These are phyloP conservation scores for Glycyrrhiza uralensis DNA, from an alignment of 306 rosid genomes.

Conservation along the genomic window DNA sequence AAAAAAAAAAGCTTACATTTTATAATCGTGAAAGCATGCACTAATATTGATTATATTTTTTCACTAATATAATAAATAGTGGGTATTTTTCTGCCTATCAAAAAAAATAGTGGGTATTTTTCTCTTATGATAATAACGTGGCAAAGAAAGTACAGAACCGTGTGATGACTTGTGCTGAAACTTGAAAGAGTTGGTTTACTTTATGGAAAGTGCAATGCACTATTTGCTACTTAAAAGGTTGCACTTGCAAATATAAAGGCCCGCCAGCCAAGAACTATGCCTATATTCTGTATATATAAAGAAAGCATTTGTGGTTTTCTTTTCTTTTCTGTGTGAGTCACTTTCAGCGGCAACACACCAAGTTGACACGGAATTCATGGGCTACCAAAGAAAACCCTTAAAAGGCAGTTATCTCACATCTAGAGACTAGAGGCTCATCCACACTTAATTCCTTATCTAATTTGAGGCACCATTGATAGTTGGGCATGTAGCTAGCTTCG, in stretches of 20 bases:
- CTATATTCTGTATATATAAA: too few species aligned
- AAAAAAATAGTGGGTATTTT: too few species aligned
- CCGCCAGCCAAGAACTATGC: slow-evolving; percentile 1
- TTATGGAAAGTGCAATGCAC: slow-evolving; percentile 19
- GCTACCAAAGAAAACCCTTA: not conserved
- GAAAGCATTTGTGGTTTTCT: not conserved
- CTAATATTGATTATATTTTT: too few species aligned
- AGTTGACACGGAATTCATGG: slow-evolving; percentile 44
- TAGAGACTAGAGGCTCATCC: not conserved
- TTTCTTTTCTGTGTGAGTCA: not conserved
- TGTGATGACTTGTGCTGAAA: not conserved
- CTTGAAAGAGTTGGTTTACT: not conserved
- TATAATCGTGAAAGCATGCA: too few species aligned
- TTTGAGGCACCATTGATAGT: not conserved
- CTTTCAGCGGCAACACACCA: slow-evolving; percentile 23
- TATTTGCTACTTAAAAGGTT: slow-evolving; percentile 3
- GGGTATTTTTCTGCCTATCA: too few species aligned
- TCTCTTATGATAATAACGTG: too few species aligned
- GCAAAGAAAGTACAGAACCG: not conserved
- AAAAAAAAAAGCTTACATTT: too few species aligned
- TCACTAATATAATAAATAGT: too few species aligned
- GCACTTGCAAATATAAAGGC: slow-evolving; percentile 11
- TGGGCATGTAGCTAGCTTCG: slow-evolving; percentile 5
- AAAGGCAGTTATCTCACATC: slow-evolving; percentile 27
- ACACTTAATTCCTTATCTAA: not conserved